These are phyloP conservation scores for Talaromyces verruculosus DNA, from an alignment of 2,329 filamentous ascomycete genomes.

Conservation along the genomic window DNA sequence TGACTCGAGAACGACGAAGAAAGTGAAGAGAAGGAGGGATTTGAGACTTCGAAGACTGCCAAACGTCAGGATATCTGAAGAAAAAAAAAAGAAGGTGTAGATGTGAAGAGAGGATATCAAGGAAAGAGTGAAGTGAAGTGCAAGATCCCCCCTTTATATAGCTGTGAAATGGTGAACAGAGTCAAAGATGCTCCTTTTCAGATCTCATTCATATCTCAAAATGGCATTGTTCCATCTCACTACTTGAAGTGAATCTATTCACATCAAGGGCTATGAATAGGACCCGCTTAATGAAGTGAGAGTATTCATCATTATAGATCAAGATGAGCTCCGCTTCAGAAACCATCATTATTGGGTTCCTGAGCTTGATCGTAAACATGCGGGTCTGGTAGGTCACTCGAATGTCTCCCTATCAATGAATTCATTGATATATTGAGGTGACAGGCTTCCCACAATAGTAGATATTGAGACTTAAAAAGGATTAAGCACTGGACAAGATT, in stretches of 20 bases:
- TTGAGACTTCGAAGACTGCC: neutral
- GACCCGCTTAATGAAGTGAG: conserved; percentile 3
- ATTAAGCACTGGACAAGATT: neutral
- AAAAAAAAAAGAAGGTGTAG: neutral
- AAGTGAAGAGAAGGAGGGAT: neutral
- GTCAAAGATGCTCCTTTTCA: neutral
- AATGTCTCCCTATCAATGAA: neutral
- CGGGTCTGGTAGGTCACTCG: neutral
- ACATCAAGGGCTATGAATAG: conserved; percentile 3
- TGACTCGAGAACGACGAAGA: neutral
- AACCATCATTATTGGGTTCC: neutral
- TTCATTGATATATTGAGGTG: too few relatives aligned
- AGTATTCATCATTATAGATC: neutral
- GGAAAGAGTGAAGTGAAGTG: conserved; percentile 3
- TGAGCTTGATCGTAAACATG: neutral
- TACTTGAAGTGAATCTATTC: conserved; percentile 5
- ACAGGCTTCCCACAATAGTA: neutral
- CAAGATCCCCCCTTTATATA: neutral
- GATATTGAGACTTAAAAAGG: neutral
- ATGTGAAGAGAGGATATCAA: neutral
- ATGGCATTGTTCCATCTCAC: neutral
- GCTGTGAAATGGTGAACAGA: neutral
- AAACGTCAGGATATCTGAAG: neutral
- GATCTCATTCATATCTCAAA: neutral
- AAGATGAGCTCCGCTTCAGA: neutral